A percentile compares a stretch with the other conserved stretches of the same genome.
Conservation (phyloP, 768 basidiomycete species). For the Boletus reticuloceps region DNA sequence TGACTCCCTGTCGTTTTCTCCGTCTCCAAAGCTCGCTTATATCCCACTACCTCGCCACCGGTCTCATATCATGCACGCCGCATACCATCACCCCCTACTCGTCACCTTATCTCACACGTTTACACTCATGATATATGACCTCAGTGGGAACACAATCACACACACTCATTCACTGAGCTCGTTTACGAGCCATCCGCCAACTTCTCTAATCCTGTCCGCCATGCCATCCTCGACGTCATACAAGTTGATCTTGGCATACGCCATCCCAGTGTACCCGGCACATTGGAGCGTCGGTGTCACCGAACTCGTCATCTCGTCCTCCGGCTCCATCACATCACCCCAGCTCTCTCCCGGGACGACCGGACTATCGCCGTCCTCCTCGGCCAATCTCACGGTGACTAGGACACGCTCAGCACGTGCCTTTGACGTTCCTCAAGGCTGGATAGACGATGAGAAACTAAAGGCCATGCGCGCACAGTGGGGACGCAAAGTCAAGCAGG, state of each 20-base stretch:
- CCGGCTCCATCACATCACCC: conserved; percentile 12
- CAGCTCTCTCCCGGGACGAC: conserved; percentile 3
- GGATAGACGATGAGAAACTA: conserved; percentile 67
- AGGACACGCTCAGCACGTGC: conserved; percentile 65
- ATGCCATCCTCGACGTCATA: conserved; percentile 53
- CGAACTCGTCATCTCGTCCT: conserved; percentile 62
- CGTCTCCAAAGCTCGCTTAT: conserved; percentile 44
- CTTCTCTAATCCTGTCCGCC: conserved; percentile 74
- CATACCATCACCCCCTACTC: conserved; percentile 76
- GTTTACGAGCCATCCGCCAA: conserved; percentile 77
- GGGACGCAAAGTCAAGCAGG: conserved; percentile 66
- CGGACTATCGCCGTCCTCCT: conserved; percentile 12
- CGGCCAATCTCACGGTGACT: conserved; percentile 45
- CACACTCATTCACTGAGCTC: conserved; percentile 70
- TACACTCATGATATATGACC: conserved; percentile 68
- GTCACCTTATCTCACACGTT: conserved; percentile 68
- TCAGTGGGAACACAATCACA: conserved; percentile 48
- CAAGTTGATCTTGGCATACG: conserved; percentile 73
- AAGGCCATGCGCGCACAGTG: conserved; percentile 69
- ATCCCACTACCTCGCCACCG: conserved; percentile 42
- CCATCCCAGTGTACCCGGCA: conserved; percentile 73
- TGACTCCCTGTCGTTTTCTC: conserved; percentile 43
- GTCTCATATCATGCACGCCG: conserved; percentile 58
- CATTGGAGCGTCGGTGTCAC: conserved; percentile 81
- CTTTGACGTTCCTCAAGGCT: conserved; percentile 68